Evolutionary conservation across 2,329 filamentous ascomycete genomes (phyloP).

Genomic region (Calonectria crousiana): DNA sequence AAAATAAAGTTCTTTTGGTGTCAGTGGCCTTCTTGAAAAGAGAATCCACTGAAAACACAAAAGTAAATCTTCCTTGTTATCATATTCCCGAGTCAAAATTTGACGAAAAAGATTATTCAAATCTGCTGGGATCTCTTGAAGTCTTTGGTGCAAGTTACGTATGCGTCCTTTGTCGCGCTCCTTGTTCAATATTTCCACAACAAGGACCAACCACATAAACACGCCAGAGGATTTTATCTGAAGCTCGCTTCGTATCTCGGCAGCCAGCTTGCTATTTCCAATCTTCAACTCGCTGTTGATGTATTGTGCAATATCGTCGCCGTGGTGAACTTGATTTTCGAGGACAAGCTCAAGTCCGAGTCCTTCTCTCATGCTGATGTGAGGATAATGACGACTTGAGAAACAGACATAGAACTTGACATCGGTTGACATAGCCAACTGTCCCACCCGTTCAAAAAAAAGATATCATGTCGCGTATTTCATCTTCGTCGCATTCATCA

Average conservation of each 20-base stretch:
- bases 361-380: background rate
- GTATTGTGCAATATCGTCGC: background rate
- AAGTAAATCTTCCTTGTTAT: background rate
- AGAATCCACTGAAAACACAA: background rate
- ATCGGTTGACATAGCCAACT: background rate
- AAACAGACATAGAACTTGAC: background rate
- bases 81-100: background rate
- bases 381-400: background rate
- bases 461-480: background rate
- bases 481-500: background rate
- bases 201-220: background rate
- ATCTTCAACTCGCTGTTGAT: background rate
- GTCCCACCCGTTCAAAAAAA: background rate
- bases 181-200: background rate
- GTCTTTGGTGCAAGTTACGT: background rate
- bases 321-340: background rate
- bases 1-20: background rate
- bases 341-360: background rate
- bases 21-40: background rate
- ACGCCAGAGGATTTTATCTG: background rate
- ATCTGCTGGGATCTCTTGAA: background rate
- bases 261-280: background rate
- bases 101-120: background rate
- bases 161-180: background rate
- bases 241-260: background rate